phyloP scores from a whole-genome alignment of 2,329 filamentous ascomycete species.

The Beauveria varroae region DNA sequence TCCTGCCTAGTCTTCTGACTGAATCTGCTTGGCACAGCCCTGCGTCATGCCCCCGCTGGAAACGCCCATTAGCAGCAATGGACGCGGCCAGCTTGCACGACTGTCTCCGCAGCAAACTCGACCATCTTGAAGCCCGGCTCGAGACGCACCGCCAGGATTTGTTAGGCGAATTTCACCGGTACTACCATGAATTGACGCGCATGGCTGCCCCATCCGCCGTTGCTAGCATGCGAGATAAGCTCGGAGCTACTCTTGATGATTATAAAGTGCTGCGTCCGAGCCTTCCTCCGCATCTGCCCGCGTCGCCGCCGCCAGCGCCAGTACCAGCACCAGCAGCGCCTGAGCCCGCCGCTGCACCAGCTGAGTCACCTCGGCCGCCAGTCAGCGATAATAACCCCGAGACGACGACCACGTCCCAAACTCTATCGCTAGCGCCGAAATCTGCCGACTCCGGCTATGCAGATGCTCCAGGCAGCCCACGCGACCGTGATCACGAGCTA shows the following conservation, averaged over 20 bases:
- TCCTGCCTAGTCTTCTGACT: background rate
- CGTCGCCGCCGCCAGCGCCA: background rate
- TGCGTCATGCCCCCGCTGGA: constrained; percentile 31
- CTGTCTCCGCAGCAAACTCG: constrained; percentile 46
- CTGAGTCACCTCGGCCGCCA: constrained; percentile 28
- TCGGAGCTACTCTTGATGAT: constrained; percentile 35
- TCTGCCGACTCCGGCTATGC: constrained; percentile 20
- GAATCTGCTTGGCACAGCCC: constrained; percentile 15
- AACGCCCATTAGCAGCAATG: constrained; percentile 21
- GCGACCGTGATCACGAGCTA: constrained; percentile 52
- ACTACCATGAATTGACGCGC: constrained; percentile 43
- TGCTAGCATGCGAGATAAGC: constrained; percentile 36
- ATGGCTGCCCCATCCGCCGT: constrained; percentile 39
- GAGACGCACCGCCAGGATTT: constrained; percentile 49
- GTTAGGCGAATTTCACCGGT: constrained; percentile 48
- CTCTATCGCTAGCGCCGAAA: constrained; percentile 17
- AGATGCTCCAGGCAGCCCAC: constrained; percentile 34
- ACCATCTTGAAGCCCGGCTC: constrained; percentile 50
- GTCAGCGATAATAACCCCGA: constrained; percentile 17
- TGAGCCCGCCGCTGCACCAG: constrained; percentile 7
- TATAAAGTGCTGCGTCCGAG: constrained; percentile 32
- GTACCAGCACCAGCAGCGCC: background rate
- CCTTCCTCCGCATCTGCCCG: constrained; percentile 17
- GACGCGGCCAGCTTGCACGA: constrained; percentile 37
- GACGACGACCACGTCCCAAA: constrained; percentile 24